Evolutionary conservation across 139 green algal species (phyloP), one percentile per base, ranked within the genome.

Genomic region (Closterium sp.): DNA sequence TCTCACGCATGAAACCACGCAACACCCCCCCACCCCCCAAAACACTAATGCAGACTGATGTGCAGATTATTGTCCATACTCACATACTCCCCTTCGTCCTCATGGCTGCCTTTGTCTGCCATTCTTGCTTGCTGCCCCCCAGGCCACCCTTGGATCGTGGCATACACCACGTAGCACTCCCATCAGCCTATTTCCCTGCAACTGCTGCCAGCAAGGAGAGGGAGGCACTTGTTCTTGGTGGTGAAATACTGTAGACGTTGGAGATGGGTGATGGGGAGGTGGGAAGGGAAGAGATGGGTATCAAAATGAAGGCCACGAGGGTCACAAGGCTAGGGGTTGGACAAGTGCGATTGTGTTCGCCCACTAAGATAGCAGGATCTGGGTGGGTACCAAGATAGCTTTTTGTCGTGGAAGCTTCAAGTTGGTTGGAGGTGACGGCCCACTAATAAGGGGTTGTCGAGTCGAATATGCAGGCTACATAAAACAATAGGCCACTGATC

Each of bases 111-210:
- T 81, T 21, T 89, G 21, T 76, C 12, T 28, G 16, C 16, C 55
- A 28, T 76, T 76, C 31, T 34, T 25, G 25, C 31, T 25, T 87
- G 10, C 31, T 87, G 9, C 25, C 84, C 31, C 30, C 84, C 30
- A 87, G 84, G 84, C 31, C 31, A 87, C 31, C 31, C 31, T 87
- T 87, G 84, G 31, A 34, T 33, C 84, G 30, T 87, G 31, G 30
- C 84, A 32, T 33, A 87, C 31, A 34, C 84, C 84, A 33, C 84
- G 97, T 76, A 76, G 55, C 55, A 76, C 16, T 16, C 55, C 55
- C 55, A 1, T 76, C 55, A 1, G 0, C 55, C 55, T 19, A 16
- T 19, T 28, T 3, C 12, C 55, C 55, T 76, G 55, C 16, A 76
- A 28, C 12, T 76, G 55, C 25, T 76, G 55, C 55, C 55, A 28